Evolutionary conservation across 768 basidiomycete species (phyloP).

Genomic region (Lenzites betulinus): DNA sequence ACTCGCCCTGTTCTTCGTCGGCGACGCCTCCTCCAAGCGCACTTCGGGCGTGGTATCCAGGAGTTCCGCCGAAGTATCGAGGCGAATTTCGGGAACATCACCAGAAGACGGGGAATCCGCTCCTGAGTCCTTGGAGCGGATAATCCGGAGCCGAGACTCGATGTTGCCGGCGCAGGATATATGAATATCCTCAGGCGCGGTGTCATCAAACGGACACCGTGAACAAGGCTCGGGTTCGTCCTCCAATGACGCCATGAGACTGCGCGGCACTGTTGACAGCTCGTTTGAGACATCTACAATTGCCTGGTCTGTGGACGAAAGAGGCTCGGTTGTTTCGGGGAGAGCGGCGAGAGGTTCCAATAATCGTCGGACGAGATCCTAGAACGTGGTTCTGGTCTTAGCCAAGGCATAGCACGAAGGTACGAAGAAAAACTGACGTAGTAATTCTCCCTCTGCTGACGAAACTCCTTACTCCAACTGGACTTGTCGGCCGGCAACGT

Average conservation of each 20-base stretch:
- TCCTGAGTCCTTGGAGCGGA: slow-evolving; percentile 36
- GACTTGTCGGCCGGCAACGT: slow-evolving; percentile 58
- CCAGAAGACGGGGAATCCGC: slow-evolving; percentile 21
- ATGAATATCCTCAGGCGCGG: slow-evolving; percentile 46
- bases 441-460: slow-evolving; percentile 67
- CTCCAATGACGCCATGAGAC: slow-evolving; percentile 51
- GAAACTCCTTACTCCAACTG: slow-evolving; percentile 57
- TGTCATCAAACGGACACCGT: slow-evolving; percentile 53
- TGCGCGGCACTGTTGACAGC: slow-evolving; percentile 54
- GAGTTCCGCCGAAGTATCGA: slow-evolving; percentile 28
- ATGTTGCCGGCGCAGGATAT: slow-evolving; percentile 54
- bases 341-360: slow-evolving; percentile 53
- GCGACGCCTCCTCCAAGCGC: slow-evolving; percentile 37
- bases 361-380: slow-evolving; percentile 73
- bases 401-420: not conserved
- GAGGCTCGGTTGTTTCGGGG: slow-evolving; percentile 43
- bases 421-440: slow-evolving; percentile 53
- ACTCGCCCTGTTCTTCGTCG: slow-evolving; percentile 18
- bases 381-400: slow-evolving; percentile 16
- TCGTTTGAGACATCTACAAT: slow-evolving; percentile 56
- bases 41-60: slow-evolving; percentile 43
- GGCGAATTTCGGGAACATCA: slow-evolving; percentile 43
- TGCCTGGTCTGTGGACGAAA: slow-evolving; percentile 46
- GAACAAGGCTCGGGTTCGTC: slow-evolving; percentile 49
- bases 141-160: slow-evolving; percentile 51